A percentile compares a stretch with the other conserved stretches of the same genome.
phyloP scores from a whole-genome alignment of 768 basidiomycete genomes.

The Daedalea quercina region DNA sequence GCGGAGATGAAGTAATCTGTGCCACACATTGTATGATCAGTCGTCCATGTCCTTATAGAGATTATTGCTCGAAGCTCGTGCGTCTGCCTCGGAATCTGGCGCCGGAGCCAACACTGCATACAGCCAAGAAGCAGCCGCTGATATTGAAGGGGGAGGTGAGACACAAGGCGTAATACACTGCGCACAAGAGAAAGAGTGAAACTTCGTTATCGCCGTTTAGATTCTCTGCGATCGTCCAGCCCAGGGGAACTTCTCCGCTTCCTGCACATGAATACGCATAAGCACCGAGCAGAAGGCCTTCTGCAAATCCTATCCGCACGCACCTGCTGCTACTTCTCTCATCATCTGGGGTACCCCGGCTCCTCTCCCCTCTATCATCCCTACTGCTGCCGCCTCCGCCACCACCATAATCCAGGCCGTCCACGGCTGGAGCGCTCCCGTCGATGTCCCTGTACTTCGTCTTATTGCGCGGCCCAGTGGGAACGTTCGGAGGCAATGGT shows the following conservation, averaged over 20 bases:
- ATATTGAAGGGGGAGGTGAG: too few species aligned
- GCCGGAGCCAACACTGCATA: too few species aligned
- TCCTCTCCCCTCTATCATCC: conserved; percentile 8
- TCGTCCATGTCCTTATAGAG: not conserved
- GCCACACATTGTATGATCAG: not conserved
- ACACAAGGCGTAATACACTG: not conserved
- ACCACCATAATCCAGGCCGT: conserved; percentile 85
- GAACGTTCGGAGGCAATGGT: conserved; percentile 80
- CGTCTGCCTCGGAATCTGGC: not conserved
- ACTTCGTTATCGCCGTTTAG: conserved; percentile 47
- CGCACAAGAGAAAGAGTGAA: not conserved
- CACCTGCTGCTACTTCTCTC: conserved; percentile 57
- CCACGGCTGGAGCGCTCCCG: conserved; percentile 77
- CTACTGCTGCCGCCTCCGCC: conserved; percentile 15
- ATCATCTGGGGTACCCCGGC: conserved; percentile 54
- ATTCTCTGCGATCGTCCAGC: conserved; percentile 58
- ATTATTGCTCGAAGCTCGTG: not conserved
- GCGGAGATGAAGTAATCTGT: not conserved
- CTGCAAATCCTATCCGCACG: too few species aligned
- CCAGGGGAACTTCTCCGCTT: conserved; percentile 73
- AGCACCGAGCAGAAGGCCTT: too few species aligned
- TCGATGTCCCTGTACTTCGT: conserved; percentile 90
- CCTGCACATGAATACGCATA: conserved; percentile 27
- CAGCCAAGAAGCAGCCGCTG: too few species aligned
- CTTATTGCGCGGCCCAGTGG: conserved; percentile 82